Conservation (phyloP, 768 basidiomycete genomes). For the Pholiota molesta region DNA sequence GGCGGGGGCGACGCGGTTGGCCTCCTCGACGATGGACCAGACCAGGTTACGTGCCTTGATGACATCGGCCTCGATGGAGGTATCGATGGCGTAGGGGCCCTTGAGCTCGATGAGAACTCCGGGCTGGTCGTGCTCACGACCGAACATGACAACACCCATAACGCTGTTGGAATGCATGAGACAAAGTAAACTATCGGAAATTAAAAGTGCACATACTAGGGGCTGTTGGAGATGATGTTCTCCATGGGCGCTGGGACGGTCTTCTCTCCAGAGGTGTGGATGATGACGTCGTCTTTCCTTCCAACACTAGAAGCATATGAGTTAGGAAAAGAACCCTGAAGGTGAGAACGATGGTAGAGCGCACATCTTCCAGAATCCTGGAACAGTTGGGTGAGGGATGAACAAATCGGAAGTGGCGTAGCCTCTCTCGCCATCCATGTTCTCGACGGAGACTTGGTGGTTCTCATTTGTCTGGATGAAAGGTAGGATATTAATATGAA, state of each 20-base stretch:
- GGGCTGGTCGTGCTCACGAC: slow-evolving; percentile 37
- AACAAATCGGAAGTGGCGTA: slow-evolving; percentile 49
- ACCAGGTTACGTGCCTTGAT: slow-evolving; percentile 36
- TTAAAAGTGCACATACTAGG: slow-evolving; percentile 23
- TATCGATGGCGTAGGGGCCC: slow-evolving; percentile 28
- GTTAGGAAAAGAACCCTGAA: neutral
- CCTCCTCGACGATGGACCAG: slow-evolving; percentile 46
- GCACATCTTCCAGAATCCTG: slow-evolving; percentile 45
- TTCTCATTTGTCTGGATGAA: slow-evolving; percentile 30
- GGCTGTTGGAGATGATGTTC: slow-evolving; percentile 27
- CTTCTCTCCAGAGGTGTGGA: slow-evolving; percentile 40
- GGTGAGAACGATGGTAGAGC: slow-evolving; percentile 8
- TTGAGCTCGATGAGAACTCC: slow-evolving; percentile 37
- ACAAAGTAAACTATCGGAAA: neutral
- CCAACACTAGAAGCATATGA: slow-evolving; percentile 35
- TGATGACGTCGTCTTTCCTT: slow-evolving; percentile 41
- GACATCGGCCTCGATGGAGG: slow-evolving; percentile 23
- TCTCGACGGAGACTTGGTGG: slow-evolving; percentile 38
- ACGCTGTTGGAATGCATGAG: slow-evolving; percentile 14
- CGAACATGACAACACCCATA: slow-evolving; percentile 45
- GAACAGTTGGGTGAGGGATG: slow-evolving; percentile 43
- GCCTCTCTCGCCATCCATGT: slow-evolving; percentile 37
- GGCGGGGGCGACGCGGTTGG: slow-evolving; percentile 44
- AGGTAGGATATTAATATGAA: neutral
- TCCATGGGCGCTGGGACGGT: slow-evolving; percentile 41